A percentile compares a stretch with the other conserved stretches of the same genome.
Conservation (phyloP, 345 rosid genomes). For the Isatis tinctoria region DNA sequence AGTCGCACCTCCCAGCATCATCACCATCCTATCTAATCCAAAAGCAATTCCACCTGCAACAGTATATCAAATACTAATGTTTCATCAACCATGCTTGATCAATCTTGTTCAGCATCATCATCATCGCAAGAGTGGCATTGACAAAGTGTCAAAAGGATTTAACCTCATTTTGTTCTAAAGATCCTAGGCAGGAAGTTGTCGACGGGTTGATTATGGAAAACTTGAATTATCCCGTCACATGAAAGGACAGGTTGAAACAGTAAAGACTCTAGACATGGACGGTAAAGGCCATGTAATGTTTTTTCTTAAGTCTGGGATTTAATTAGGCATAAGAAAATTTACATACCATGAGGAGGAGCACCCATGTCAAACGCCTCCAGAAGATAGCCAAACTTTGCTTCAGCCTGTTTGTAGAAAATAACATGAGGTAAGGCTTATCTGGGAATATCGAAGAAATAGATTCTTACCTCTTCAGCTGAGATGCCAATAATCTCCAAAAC, state of each 20-base stretch:
- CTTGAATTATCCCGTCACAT: not conserved
- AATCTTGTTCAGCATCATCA: slow-evolving; percentile 8
- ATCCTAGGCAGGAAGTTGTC: not conserved
- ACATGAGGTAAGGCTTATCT: not conserved
- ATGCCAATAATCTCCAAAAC: slow-evolving; percentile 83
- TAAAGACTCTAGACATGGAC: not conserved
- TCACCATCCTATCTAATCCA: slow-evolving; percentile 90
- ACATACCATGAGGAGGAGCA: slow-evolving; percentile 96
- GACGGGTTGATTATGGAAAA: not conserved
- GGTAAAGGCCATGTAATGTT: not conserved
- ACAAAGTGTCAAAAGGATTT: not conserved
- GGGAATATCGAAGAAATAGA: not conserved
- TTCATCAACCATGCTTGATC: slow-evolving; percentile 3
- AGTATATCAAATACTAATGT: slow-evolving; percentile 1
- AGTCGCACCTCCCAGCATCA: slow-evolving; percentile 72
- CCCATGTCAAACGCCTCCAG: slow-evolving; percentile 98
- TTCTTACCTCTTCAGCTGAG: slow-evolving; percentile 63
- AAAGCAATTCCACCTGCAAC: slow-evolving; percentile 85
- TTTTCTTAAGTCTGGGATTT: not conserved
- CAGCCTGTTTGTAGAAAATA: slow-evolving; percentile 52
- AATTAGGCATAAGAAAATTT: not conserved
- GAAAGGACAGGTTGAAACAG: not conserved
- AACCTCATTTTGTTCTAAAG: not conserved
- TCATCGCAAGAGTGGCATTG: not conserved
- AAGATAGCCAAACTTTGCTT: slow-evolving; percentile 91